Evolutionary conservation across 2,329 filamentous ascomycete genomes (phyloP).

Genomic region (Monosporascus cannonballus): DNA sequence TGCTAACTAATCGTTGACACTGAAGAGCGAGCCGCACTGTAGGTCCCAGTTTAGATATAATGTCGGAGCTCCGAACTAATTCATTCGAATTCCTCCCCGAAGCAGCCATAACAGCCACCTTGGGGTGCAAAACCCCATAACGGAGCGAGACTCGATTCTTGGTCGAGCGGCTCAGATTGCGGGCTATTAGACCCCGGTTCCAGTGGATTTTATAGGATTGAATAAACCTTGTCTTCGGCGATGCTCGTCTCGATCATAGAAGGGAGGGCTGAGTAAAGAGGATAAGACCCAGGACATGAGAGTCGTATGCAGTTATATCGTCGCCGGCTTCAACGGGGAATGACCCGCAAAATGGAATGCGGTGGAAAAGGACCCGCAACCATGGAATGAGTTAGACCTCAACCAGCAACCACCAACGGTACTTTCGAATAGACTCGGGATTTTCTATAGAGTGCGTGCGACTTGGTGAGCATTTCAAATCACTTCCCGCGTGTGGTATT

Average conservation of each 20-base stretch:
- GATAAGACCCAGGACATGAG: too few species aligned
- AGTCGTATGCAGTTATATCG: too few species aligned
- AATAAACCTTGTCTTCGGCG: background rate
- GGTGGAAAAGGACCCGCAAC: background rate
- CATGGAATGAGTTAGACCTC: background rate
- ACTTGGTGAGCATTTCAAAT: too few species aligned
- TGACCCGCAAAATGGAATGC: background rate
- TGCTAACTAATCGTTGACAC: constrained; percentile 29
- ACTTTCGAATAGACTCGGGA: too few species aligned
- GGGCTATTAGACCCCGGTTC: background rate
- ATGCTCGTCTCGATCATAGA: too few species aligned
- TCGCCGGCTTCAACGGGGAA: background rate
- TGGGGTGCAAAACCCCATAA: constrained; percentile 12
- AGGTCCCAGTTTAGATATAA: constrained; percentile 28
- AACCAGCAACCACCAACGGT: background rate
- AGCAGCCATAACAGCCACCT: constrained; percentile 32
- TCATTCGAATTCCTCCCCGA: constrained; percentile 29
- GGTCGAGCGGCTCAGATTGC: background rate
- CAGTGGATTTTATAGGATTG: background rate
- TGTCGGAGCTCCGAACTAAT: constrained; percentile 22
- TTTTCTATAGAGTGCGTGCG: too few species aligned
- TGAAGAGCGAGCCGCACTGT: constrained; percentile 27
- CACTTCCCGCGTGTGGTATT: too few species aligned
- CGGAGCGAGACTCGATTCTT: background rate
- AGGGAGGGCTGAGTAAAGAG: too few species aligned